Conservation (phyloP, 176 grass and related monocot species). For the Cymbopogon citratus region DNA sequence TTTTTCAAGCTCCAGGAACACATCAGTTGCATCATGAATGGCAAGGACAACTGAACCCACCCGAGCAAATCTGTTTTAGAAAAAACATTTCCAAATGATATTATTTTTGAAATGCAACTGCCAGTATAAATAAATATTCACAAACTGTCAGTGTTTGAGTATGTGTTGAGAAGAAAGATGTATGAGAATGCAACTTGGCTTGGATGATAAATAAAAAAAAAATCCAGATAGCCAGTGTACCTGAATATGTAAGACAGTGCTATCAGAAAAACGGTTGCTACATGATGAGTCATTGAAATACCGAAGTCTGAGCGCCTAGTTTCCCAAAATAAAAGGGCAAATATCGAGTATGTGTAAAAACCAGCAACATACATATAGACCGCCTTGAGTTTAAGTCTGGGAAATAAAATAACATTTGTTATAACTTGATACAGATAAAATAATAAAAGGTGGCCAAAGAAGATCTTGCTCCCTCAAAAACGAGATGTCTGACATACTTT, state of each 20-base stretch:
- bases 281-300: conserved; percentile 75
- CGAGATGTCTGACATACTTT: conserved; percentile 40
- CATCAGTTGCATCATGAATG: conserved; percentile 79
- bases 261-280: conserved; percentile 62
- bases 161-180: not conserved
- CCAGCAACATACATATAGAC: conserved; percentile 85
- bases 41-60: conserved; percentile 79
- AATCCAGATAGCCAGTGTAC: conserved; percentile 28
- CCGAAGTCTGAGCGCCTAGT: conserved; percentile 72
- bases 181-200: not conserved
- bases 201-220: not conserved
- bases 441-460: not conserved
- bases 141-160: not conserved
- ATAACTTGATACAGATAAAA: not conserved
- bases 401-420: not conserved
- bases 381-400: conserved; percentile 65
- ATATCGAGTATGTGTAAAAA: conserved; percentile 83
- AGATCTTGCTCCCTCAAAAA: not conserved
- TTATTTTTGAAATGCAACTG: conserved; percentile 13
- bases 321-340: conserved; percentile 83
- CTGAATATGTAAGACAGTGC: conserved; percentile 81
- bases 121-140: conserved; percentile 2
- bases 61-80: conserved; percentile 66
- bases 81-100: conserved; percentile 1
- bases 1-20: conserved; percentile 77